Evolutionary conservation across 2,329 filamentous ascomycete genomes (phyloP), one percentile per base, ranked within the genome.

Genomic region (Cladosporium sp.): DNA sequence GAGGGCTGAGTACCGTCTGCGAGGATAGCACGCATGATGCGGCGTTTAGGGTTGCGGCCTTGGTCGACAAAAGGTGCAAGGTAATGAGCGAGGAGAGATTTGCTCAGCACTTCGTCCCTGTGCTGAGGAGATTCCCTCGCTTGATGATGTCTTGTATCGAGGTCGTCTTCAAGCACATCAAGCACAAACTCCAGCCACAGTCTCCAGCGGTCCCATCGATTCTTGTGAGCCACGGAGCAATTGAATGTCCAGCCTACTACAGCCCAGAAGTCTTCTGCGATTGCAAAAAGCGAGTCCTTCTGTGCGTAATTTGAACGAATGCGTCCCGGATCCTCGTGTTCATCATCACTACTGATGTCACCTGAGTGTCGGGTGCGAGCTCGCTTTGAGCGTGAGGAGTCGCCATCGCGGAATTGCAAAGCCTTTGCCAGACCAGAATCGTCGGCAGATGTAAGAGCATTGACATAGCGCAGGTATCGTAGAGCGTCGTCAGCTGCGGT

Each of bases 201-300:
- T 71, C 85, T 88, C 93, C 93, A 98, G 73, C 88, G 85, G 59
- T 83, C 84, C 94, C 95, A 98, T 23, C 94, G 85, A 49, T 85
- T 83, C 1, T 88, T 88, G 70, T 94, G 83, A 35, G 85, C 77
- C 1, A 90, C 84, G 61, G 92, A 93, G 79, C 94, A 98, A 75
- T 94, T 95, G 76, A 98, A 93, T 0, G 91, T 90, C 95, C 95
- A 98, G 3, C 94, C 95, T 0, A 95, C 85, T 0, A 91, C 86
- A 50, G 88, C 86, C 92, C 95, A 99, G 72, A 98, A 96, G 74
- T 96, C 92, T 67, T 91, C 88, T 0, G 90, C 91, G n/a, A 86
- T 85, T 18, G 80, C 81, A 87, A 91, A 97, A 1, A 97, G 69
- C 33, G 90, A 89, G 52, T 87, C 83, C 16, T 84, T 80, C 60